phyloP scores from a whole-genome alignment of 257 asterid genomes.

The Nicotiana noctiflora region DNA sequence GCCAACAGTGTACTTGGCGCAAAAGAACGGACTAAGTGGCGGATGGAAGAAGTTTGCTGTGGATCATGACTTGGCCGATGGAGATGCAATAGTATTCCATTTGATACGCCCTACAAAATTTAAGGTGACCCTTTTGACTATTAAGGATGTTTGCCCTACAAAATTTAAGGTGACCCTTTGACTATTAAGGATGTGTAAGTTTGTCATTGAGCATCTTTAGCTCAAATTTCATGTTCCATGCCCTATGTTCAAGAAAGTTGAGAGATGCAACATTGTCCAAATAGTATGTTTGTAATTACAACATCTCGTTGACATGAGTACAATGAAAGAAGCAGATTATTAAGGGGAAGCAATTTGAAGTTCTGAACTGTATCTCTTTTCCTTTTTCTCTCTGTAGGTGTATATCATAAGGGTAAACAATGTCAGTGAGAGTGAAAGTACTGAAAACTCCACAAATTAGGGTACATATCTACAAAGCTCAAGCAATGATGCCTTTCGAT shows the following conservation, averaged over 20 bases:
- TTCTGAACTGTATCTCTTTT: not conserved
- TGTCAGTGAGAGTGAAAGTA: slow-evolving; percentile 9
- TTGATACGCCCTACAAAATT: slow-evolving; percentile 42
- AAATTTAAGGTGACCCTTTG: slow-evolving; percentile 42
- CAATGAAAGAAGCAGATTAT: not conserved
- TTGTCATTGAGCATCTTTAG: not conserved
- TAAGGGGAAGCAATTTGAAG: not conserved
- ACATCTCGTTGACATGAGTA: too few relatives aligned
- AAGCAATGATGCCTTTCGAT: not conserved
- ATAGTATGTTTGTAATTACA: not conserved
- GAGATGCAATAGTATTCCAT: slow-evolving; percentile 80
- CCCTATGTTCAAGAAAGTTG: not conserved
- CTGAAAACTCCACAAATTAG: slow-evolving; percentile 1
- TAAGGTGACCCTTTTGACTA: slow-evolving; percentile 31
- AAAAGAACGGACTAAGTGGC: slow-evolving; percentile 79
- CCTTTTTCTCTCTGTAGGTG: slow-evolving; percentile 21
- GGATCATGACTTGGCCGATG: slow-evolving; percentile 78
- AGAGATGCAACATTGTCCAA: not conserved
- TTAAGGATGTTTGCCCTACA: slow-evolving; percentile 23
- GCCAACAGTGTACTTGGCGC: slow-evolving; percentile 58
- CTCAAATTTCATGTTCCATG: not conserved
- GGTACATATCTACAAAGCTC: not conserved
- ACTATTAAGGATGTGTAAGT: not conserved
- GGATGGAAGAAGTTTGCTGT: slow-evolving; percentile 87
- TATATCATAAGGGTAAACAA: slow-evolving; percentile 36